Conservation (phyloP, 1,284 basidiomycete species). For the Marasmius oreades region DNA sequence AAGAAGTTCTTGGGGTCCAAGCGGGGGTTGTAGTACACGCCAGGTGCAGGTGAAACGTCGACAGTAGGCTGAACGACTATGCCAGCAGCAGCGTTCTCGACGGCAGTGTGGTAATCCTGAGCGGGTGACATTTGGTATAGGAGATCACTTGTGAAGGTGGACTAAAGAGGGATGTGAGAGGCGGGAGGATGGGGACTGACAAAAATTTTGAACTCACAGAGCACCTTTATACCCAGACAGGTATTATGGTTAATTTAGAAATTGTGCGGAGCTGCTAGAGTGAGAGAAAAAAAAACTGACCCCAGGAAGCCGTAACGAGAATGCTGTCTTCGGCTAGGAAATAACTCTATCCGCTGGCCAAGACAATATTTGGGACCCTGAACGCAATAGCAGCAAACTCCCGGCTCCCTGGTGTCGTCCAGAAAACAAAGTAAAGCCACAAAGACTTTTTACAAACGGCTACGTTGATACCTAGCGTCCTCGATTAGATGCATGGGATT, state of each 20-base stretch:
- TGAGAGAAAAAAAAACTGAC: no score
- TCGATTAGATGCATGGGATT: background rate
- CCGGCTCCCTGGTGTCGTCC: no score
- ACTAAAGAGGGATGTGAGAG: background rate
- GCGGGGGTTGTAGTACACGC: constrained; percentile 52
- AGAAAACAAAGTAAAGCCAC: no score
- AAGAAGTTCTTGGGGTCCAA: constrained; percentile 67
- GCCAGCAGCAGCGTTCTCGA: constrained; percentile 11
- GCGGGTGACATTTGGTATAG: constrained; percentile 20
- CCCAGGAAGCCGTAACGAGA: no score
- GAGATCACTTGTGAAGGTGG: background rate
- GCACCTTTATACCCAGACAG: background rate
- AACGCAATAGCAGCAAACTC: no score
- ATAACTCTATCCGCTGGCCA: no score
- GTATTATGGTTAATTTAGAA: background rate
- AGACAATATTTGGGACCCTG: no score
- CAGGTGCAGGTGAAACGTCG: constrained; percentile 2
- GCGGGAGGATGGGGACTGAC: background rate
- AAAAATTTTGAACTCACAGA: background rate
- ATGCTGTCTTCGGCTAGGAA: no score
- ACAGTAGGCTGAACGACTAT: constrained; percentile 5
- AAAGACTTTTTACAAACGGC: no score
- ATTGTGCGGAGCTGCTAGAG: no score
- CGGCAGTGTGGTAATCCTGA: constrained; percentile 24
- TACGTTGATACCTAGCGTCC: no score